Evolutionary conservation across 345 rosid genomes (phyloP), one percentile per base, ranked within the genome.

Genomic region (Lumnitzera racemosa): DNA sequence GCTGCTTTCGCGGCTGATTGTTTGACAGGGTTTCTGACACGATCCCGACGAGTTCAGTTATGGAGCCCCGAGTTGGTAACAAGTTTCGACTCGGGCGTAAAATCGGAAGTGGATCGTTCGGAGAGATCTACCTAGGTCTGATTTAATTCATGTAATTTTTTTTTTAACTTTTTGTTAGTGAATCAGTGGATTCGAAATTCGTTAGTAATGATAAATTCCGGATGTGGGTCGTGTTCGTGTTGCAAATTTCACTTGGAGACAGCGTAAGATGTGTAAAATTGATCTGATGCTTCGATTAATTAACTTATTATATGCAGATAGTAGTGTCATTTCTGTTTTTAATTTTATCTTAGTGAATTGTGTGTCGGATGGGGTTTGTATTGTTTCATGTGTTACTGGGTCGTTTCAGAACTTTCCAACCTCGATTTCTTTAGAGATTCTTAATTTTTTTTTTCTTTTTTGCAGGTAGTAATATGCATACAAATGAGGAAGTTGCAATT

Each of bases 101-200:
- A 88, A 91, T 91, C 81, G 98, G 98, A n/a, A 75, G 98, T 73
- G 95, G 98, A 64, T 89, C 96, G 23, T 91, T 91, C 57, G 98
- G 98, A 67, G 96, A 91, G 90, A 91, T 91, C 83, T 85, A 91
- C 76, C 81, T 87, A 56, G 96, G 96, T 89, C 69, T 41, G 80
- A 59, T 53, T 36, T 57, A 46, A 52, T 49, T 24, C 24, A 27
- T 13, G 24, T 0, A 14, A 17, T 46, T 12, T 46, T 15, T 51
- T 11, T 13, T 16, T 12, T 27, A 2, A 29, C 7, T 29, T 29
- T 29, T 29, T 6, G 1, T 36, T 9, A 36, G 43, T 36, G 43
- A 36, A 36, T 36, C 43, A 9, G 43, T 36, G 43, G 43, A 36
- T 9, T 36, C 43, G 11, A 9, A 9, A 36, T 9, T 36, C 43